phyloP scores from a whole-genome alignment of 1,284 basidiomycete species.

The Boletus sp. region DNA sequence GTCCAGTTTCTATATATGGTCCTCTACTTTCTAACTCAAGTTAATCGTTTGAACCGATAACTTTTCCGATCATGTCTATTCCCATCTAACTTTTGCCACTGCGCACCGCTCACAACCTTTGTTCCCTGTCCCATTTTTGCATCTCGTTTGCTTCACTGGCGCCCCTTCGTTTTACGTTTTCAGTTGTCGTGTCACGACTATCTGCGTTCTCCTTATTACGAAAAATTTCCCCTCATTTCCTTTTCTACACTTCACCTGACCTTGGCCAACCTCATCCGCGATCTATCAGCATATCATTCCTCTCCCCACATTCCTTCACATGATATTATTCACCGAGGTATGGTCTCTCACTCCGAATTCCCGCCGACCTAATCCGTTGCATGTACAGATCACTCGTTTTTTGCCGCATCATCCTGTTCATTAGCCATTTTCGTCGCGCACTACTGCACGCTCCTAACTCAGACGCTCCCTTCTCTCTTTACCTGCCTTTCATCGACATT shows the following conservation, averaged over 20 bases:
- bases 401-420: conserved; percentile 6
- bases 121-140: neutral
- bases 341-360: neutral
- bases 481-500: neutral
- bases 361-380: neutral
- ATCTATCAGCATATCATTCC: neutral
- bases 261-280: neutral
- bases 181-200: conserved; percentile 2
- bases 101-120: conserved; percentile 4
- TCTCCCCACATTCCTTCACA: conserved; percentile 8
- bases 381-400: conserved; percentile 5
- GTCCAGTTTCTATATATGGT: neutral
- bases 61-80: neutral
- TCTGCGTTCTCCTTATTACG: neutral
- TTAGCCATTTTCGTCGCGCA: neutral
- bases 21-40: neutral
- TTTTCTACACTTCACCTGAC: neutral
- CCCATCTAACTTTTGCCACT: neutral
- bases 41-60: conserved; percentile 1
- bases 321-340: conserved; percentile 19
- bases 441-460: neutral
- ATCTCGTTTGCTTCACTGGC: neutral
- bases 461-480: conserved; percentile 3
- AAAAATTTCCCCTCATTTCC: conserved; percentile 2
- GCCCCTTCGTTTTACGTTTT: conserved; percentile 11